Evolutionary conservation across 176 grass and related monocot species (phyloP).

Genomic region (Stipa capillata): DNA sequence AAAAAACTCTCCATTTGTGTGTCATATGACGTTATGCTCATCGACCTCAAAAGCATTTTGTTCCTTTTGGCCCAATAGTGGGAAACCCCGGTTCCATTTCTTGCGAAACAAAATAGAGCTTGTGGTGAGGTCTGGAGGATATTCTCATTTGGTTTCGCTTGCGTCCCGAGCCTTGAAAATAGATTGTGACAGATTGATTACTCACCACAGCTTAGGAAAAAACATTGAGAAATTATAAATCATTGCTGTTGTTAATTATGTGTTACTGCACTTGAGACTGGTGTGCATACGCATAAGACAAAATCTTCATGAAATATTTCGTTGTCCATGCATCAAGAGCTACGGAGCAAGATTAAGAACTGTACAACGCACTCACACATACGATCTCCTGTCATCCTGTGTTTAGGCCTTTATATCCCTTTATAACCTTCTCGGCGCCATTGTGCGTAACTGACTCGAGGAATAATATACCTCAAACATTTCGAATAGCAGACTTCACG

Average conservation of each 20-base stretch:
- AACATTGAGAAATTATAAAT: background rate
- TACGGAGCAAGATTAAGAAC: background rate
- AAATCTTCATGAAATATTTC: background rate
- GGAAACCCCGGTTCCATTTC: too few relatives aligned
- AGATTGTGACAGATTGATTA: too few relatives aligned
- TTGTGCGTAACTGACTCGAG: background rate
- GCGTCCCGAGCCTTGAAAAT: background rate
- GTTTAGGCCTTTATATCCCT: background rate
- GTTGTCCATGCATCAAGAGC: background rate
- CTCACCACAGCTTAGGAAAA: background rate
- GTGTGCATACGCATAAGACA: background rate
- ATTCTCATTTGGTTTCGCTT: background rate
- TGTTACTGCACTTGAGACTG: background rate
- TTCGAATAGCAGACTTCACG: conserved; percentile 26
- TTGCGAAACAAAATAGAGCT: too few relatives aligned
- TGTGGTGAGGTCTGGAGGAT: background rate
- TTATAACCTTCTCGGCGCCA: background rate
- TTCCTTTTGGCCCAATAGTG: background rate
- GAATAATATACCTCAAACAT: conserved; percentile 25
- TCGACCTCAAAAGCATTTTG: background rate
- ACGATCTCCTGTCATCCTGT: background rate
- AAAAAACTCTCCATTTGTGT: too few relatives aligned
- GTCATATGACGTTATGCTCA: background rate
- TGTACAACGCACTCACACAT: background rate
- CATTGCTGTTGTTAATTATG: background rate